These are phyloP conservation scores for Hypoxylon sp. DNA, from an alignment of 2,329 filamentous ascomycete species.

Conservation along the genomic window DNA sequence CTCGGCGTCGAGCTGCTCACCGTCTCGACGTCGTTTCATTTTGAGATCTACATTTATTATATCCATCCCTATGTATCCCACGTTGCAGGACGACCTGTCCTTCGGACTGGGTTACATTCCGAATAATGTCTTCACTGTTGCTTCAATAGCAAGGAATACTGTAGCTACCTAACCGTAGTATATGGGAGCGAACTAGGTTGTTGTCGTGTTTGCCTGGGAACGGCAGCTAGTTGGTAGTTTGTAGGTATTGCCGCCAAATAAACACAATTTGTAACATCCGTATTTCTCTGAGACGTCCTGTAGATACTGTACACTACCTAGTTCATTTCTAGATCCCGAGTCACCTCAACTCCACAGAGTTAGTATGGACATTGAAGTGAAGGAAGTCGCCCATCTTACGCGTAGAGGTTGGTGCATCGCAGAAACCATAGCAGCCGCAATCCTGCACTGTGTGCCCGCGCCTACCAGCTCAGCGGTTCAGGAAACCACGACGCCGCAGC, in stretches of 20 bases:
- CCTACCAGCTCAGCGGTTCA: neutral
- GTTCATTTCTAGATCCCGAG: neutral
- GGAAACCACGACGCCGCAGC: neutral
- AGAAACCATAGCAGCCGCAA: no score
- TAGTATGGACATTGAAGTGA: neutral
- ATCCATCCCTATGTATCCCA: neutral
- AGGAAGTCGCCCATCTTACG: neutral
- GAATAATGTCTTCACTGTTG: neutral
- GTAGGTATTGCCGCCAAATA: neutral
- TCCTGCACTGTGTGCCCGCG: neutral
- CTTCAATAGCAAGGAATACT: neutral
- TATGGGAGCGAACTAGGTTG: neutral
- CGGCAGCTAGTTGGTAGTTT: neutral
- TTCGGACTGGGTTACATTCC: neutral
- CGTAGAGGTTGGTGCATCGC: neutral
- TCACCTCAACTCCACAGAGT: neutral
- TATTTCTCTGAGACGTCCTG: neutral
- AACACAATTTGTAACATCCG: neutral
- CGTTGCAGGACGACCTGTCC: no score
- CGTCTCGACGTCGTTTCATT: constrained; percentile 55
- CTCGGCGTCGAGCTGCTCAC: constrained; percentile 51
- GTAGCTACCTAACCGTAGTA: neutral
- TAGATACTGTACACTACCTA: neutral
- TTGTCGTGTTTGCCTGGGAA: neutral
- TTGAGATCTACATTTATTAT: constrained; percentile 53